Evolutionary conservation across 2,329 filamentous ascomycete genomes (phyloP), one percentile per base, ranked within the genome.

Genomic region (Pseudogymnoascus sp.): DNA sequence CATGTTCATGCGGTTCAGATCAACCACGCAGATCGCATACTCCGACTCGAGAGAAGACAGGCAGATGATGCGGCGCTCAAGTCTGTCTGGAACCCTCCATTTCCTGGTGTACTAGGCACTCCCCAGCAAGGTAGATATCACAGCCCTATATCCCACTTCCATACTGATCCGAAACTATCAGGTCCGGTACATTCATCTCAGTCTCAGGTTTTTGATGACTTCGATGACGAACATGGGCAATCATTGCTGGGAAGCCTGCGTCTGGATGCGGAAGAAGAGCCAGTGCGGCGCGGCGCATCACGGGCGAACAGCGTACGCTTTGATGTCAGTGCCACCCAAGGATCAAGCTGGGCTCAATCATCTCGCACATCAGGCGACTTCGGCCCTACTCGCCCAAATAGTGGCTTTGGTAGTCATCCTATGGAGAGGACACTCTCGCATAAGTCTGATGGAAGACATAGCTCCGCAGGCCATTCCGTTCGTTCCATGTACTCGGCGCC

Each of bases 241-340:
- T 90, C 88, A 69, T 81, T 95, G 64, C 83, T 96, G 59, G 88
- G 88, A 60, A 91, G 89, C 61, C 82, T 97, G 63, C 90, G 93
- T 64, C 81, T 97, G 5, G 93, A 96, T 67, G 83, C 88, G 4
- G 93, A 96, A 65, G 92, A 97, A 66, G 89, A 93, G 72, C 90
- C 90, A 33, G 87, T 91, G 63, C 86, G 91, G 38, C 85, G 93
- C 66, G 91, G 95, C 61, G 91, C 91, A 16, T 99, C 95, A 16
- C 85, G 95, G 69, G 93, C 95, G 58, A 97, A 97, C 73, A 97
- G 95, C 72, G 95, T 99, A 68, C 90, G 95, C 38, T 99, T 99
- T 71, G 95, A 97, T 72, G 93, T 97, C 74, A 96, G 91, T 71
- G 93, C 93, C 12, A 86, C 96, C 69, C 92, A 96, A 69, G 89